A percentile compares a stretch with the other conserved stretches of the same genome.
Evolutionary conservation across 129 eudicot genomes (phyloP).

Genomic region (Helichrysum umbraculigerum): DNA sequence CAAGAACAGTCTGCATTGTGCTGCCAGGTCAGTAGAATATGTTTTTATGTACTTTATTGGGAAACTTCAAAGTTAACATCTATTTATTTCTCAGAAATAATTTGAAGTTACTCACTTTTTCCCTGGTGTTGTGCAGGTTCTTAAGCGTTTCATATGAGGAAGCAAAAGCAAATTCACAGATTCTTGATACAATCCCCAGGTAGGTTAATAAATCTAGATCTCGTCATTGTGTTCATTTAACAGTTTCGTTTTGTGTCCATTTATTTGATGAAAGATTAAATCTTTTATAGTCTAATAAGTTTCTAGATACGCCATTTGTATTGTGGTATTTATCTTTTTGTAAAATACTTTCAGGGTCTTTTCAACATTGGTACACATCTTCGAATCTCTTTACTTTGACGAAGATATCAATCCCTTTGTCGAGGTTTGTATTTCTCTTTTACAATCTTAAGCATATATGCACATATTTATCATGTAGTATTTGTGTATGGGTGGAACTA

Average conservation of each 20-base stretch:
- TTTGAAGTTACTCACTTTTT: background rate
- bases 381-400: conserved; percentile 45
- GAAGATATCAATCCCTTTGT: conserved; percentile 48
- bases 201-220: background rate
- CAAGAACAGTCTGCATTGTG: conserved; percentile 45
- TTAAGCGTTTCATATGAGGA: conserved; percentile 50
- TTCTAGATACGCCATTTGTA: background rate
- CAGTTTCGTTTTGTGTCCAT: background rate
- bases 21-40: conserved; percentile 56
- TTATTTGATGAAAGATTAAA: background rate
- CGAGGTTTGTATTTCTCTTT: conserved; percentile 47
- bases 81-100: conserved; percentile 6
- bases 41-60: background rate
- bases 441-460: background rate
- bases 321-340: conserved; percentile 15
- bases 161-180: conserved; percentile 31
- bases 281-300: background rate
- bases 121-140: conserved; percentile 40
- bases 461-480: background rate
- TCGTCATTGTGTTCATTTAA: too few species aligned
- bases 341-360: conserved; percentile 51
- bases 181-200: conserved; percentile 46
- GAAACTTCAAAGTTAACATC: background rate
- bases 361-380: conserved; percentile 41
- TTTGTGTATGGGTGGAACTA: background rate